Evolutionary conservation across 345 rosid species (phyloP).

Genomic region (Salix caprea): DNA sequence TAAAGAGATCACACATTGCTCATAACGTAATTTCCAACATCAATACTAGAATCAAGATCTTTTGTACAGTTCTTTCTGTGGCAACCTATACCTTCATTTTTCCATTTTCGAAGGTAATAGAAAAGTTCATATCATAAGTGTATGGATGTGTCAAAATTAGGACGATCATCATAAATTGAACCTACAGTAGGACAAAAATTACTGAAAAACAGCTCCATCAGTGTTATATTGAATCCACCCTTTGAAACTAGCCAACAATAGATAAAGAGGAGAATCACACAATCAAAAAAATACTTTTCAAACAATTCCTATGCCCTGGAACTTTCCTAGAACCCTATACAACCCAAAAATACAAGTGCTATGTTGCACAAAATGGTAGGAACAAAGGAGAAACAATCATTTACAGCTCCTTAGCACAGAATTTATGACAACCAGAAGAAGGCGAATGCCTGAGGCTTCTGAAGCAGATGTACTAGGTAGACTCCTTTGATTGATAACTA

Average conservation of each 20-base stretch:
- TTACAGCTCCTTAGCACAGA: slow-evolving; percentile 22
- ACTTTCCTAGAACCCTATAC: slow-evolving; percentile 32
- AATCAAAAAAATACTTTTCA: slow-evolving; percentile 9
- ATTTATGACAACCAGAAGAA: slow-evolving; percentile 20
- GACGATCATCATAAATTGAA: neutral
- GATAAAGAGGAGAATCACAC: neutral
- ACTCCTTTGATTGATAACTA: slow-evolving; percentile 18
- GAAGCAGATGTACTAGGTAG: slow-evolving; percentile 4
- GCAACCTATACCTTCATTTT: neutral
- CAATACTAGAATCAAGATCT: neutral
- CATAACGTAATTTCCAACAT: neutral
- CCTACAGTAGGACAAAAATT: neutral
- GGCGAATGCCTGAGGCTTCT: slow-evolving; percentile 14
- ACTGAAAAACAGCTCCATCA: neutral
- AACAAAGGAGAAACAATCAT: slow-evolving; percentile 12
- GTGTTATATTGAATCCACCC: neutral
- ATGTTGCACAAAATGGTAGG: slow-evolving; percentile 24
- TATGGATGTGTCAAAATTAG: neutral
- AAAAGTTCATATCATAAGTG: neutral
- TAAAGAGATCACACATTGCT: neutral
- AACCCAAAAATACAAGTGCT: slow-evolving; percentile 13
- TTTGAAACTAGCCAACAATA: neutral
- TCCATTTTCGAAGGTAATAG: neutral
- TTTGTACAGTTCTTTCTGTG: neutral
- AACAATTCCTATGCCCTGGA: slow-evolving; percentile 8